A percentile compares a stretch with the other conserved stretches of the same genome.
Conservation (phyloP, 2,329 filamentous ascomycete genomes). For the Paecilomyces dactylethromorphus region DNA sequence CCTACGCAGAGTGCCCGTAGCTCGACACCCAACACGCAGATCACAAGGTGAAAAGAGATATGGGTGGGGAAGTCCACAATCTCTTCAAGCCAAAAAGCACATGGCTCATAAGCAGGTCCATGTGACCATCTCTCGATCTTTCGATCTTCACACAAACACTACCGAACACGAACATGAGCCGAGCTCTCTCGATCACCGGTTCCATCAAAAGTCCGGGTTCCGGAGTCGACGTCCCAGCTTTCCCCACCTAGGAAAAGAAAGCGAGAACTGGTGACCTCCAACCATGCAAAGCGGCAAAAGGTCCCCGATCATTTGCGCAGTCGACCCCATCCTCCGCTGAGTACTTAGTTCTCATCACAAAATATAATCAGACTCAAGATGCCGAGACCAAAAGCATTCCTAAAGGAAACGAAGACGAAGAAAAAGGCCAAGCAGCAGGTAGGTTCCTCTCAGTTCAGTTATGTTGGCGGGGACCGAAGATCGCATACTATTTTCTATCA, state of each 20-base stretch:
- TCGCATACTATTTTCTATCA: constrained; percentile 7
- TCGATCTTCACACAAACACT: too few species aligned
- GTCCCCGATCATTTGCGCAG: not conserved
- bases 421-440: constrained; percentile 24
- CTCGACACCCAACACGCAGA: not conserved
- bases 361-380: not conserved
- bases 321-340: not conserved
- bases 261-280: not conserved
- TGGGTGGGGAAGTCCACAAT: too few species aligned
- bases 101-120: too few species aligned
- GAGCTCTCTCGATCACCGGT: not conserved
- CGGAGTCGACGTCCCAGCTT: not conserved
- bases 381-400: constrained; percentile 7
- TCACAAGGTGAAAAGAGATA: too few species aligned
- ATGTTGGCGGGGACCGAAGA: not conserved
- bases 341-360: not conserved
- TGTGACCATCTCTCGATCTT: not conserved
- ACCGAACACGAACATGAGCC: not conserved
- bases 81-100: too few species aligned
- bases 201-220: not conserved
- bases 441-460: not conserved
- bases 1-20: not conserved
- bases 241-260: not conserved
- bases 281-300: not conserved
- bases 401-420: constrained; percentile 24